Evolutionary conservation across 2,329 filamentous ascomycete species (phyloP).

Genomic region (Elsinoe australis): DNA sequence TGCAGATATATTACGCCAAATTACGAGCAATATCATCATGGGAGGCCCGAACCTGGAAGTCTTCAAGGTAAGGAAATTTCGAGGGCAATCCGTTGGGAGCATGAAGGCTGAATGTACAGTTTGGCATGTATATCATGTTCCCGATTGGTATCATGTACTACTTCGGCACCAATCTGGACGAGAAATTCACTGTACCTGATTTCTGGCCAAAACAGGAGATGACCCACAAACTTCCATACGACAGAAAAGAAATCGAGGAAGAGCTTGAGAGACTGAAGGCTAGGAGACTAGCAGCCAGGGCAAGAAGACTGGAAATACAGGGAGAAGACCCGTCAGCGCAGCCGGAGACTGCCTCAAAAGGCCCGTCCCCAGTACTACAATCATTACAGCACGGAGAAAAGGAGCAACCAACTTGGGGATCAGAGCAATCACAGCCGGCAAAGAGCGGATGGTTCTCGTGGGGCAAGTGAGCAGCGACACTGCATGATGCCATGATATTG

Average conservation of each 20-base stretch:
- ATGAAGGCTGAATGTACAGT: too few relatives aligned
- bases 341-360: neutral
- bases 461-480: conserved; percentile 15
- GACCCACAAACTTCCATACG: conserved; percentile 67
- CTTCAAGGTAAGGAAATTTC: conserved; percentile 70
- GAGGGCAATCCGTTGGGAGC: too few relatives aligned
- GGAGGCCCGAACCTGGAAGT: conserved; percentile 86
- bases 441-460: conserved; percentile 20
- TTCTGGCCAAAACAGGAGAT: conserved; percentile 88
- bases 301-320: conserved; percentile 40
- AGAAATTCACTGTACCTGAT: conserved; percentile 75
- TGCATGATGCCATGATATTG: conserved; percentile 19
- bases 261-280: conserved; percentile 67
- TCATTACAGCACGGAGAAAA: conserved; percentile 14
- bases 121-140: conserved; percentile 98
- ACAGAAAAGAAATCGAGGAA: conserved; percentile 71
- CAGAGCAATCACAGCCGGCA: conserved; percentile 2
- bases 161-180: conserved; percentile 96
- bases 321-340: conserved; percentile 5
- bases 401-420: conserved; percentile 1
- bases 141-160: conserved; percentile 99
- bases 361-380: conserved; percentile 7
- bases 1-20: too few relatives aligned
- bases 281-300: conserved; percentile 40
- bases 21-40: too few relatives aligned